Conservation (phyloP, 768 basidiomycete species). For the Fibroporia radiculosa region DNA sequence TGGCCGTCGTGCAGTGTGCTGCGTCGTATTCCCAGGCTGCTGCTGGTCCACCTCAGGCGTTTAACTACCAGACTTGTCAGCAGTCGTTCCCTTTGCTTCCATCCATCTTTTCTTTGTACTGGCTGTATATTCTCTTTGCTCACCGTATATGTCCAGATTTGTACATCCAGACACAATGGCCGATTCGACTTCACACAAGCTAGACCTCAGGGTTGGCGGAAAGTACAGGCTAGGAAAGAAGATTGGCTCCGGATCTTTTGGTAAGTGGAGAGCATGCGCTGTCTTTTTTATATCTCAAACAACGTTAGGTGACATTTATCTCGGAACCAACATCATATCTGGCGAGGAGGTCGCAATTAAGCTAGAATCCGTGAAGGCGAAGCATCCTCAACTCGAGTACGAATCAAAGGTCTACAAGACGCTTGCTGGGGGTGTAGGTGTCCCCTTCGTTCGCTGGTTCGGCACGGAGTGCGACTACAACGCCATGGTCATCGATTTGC, state of each 20-base stretch:
- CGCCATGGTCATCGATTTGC: slow-evolving; percentile 97
- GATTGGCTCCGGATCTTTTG: slow-evolving; percentile 98
- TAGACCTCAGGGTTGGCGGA: slow-evolving; percentile 85
- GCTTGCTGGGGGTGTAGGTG: slow-evolving; percentile 97
- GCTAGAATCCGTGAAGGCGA: slow-evolving; percentile 99
- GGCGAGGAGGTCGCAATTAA: slow-evolving; percentile 99
- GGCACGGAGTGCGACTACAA: slow-evolving; percentile 98
- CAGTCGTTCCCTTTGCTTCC: slow-evolving; percentile 2
- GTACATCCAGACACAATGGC: slow-evolving; percentile 42
- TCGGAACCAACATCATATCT: slow-evolving; percentile 99
- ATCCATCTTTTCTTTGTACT: neutral
- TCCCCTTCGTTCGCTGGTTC: slow-evolving; percentile 96
- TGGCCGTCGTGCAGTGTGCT: slow-evolving; percentile 12
- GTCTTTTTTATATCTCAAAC: slow-evolving; percentile 2
- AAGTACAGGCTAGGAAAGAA: slow-evolving; percentile 99
- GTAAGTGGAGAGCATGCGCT: slow-evolving; percentile 31
- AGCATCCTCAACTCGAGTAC: slow-evolving; percentile 99
- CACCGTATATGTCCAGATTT: neutral
- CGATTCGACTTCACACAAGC: slow-evolving; percentile 61
- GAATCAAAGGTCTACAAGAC: slow-evolving; percentile 95
- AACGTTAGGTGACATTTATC: slow-evolving; percentile 87
- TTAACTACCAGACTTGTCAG: slow-evolving; percentile 7
- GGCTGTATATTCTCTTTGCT: neutral
- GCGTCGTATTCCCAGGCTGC: slow-evolving; percentile 12
- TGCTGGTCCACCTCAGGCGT: neutral